Base-by-base conservation (phyloP, 306 rosid species). In the Rubus parviflorus region DNA sequence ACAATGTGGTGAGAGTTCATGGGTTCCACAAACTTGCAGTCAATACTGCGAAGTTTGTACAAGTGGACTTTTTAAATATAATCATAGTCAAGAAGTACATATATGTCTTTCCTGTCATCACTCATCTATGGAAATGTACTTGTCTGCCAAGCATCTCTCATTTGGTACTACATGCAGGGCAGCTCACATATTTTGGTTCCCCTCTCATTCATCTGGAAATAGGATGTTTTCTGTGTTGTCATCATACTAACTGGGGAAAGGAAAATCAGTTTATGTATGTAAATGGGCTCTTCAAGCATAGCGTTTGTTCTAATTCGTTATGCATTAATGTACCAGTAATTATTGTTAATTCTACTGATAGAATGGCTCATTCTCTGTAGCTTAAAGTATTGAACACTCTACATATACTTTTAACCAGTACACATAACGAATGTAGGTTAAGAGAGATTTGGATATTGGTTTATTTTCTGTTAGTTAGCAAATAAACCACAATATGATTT, bases 261-360 rank as follows among this genome's bases (percentile, higher is more conserved):
- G 20, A n/a, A 30, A 38, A n/a, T n/a, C 41, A n/a, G 37, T 11
- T 19, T 5, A 35, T 72, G 62, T 16, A 25, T 72, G n/a, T 54
- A 41, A 40, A 56, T 8, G 22, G 37, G 40, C 48, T 37, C 23
- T 40, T 23, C 22, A 54, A 54, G 22, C 3, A 19, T 12, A 3
- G 76, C 47, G 8, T 12, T 40, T 72, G 7, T 4, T 70, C 45
- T 35, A 40, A 54, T 72, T 40, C 6, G 14, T 53, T 13, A 40
- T 19, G 68, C 70, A 65, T 64, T 30, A 61, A 13, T 51, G 30
- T n/a, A 66, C 71, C 71, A 67, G 72, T 67, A 42, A 22, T 19
- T 65, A 16, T 13, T 17, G 38, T 53, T 53, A 5, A 53, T 52
- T 53, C 20, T 52, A 19, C 49, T 72, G 38, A 17, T 53, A 14